phyloP scores from a whole-genome alignment of 1,139 yeast species.

The Saccharomyces hybrid region DNA sequence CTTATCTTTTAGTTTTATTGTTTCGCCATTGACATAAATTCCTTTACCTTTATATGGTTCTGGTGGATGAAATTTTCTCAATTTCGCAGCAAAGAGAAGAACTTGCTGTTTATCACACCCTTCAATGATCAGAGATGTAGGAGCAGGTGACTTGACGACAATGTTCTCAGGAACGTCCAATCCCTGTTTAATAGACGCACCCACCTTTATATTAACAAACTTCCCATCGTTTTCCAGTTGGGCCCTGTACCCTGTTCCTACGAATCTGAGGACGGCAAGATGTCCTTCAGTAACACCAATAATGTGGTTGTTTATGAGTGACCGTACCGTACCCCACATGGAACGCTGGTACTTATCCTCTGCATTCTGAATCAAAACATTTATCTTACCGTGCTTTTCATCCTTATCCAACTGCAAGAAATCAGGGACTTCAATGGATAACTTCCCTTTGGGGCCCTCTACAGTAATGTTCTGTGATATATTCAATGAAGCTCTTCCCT shows the following conservation, averaged over 20 bases:
- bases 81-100: constrained; percentile 77
- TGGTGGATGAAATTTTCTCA: constrained; percentile 85
- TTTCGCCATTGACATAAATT: constrained; percentile 84
- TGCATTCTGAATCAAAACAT: constrained; percentile 52
- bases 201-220: constrained; percentile 69
- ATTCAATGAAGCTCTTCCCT: constrained; percentile 54
- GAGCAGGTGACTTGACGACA: constrained; percentile 68
- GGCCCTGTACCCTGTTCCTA: constrained; percentile 97
- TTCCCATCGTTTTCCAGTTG: constrained; percentile 48
- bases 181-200: constrained; percentile 68
- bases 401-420: constrained; percentile 45
- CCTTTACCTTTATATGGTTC: constrained; percentile 99
- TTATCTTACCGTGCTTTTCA: constrained; percentile 36
- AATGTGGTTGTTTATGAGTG: constrained; percentile 67
- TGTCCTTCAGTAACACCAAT: constrained; percentile 92
- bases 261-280: constrained; percentile 75
- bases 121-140: constrained; percentile 80
- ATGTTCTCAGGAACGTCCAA: constrained; percentile 67
- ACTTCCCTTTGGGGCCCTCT: constrained; percentile 72
- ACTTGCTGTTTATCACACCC: constrained; percentile 87
- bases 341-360: constrained; percentile 62
- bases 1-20: constrained; percentile 81
- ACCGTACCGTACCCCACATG: constrained; percentile 93
- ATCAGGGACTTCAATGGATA: constrained; percentile 61
- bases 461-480: constrained; percentile 59